These are phyloP conservation scores for Tylopilus sp. DNA, from an alignment of 768 basidiomycete genomes.

Conservation along the genomic window DNA sequence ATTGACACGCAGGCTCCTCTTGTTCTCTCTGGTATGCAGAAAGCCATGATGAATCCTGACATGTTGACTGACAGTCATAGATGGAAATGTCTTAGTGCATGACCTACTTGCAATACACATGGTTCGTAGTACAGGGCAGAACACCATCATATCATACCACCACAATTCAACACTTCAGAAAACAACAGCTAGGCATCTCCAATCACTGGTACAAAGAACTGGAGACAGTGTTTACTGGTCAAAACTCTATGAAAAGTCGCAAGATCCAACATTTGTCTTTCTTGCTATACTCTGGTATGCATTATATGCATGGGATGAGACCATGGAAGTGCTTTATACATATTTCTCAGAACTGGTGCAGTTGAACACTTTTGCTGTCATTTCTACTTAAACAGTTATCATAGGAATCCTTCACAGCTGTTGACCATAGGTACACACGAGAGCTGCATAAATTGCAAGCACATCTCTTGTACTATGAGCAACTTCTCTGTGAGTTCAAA, in stretches of 20 bases:
- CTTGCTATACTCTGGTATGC: not conserved
- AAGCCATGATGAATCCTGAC: not conserved
- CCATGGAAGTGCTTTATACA: constrained; percentile 33
- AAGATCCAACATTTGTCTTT: constrained; percentile 37
- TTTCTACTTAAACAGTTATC: constrained; percentile 29
- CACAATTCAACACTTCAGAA: constrained; percentile 22
- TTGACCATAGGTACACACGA: constrained; percentile 47
- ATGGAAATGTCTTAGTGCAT: constrained; percentile 25
- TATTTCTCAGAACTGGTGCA: constrained; percentile 49
- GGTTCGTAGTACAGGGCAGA: constrained; percentile 30
- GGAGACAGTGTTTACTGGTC: too few species aligned
- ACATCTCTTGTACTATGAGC: constrained; percentile 52
- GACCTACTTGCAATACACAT: constrained; percentile 40
- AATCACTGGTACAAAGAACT: too few species aligned
- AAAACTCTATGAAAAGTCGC: constrained; percentile 51
- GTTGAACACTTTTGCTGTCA: too few species aligned
- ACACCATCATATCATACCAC: too few species aligned
- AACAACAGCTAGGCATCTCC: constrained; percentile 27
- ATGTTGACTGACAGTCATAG: constrained; percentile 4
- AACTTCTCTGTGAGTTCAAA: constrained; percentile 51
- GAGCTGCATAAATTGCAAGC: too few species aligned
- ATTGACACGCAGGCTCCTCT: constrained; percentile 37
- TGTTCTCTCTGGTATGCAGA: constrained; percentile 18
- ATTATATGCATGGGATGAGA: constrained; percentile 43
- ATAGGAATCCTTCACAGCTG: too few species aligned